Percentiles rank a stretch among this genome's conserved stretches.
These are phyloP conservation scores for Dichotomocladium elegans DNA, from an alignment of 371 early-diverging fungal species.

Conservation along the genomic window DNA sequence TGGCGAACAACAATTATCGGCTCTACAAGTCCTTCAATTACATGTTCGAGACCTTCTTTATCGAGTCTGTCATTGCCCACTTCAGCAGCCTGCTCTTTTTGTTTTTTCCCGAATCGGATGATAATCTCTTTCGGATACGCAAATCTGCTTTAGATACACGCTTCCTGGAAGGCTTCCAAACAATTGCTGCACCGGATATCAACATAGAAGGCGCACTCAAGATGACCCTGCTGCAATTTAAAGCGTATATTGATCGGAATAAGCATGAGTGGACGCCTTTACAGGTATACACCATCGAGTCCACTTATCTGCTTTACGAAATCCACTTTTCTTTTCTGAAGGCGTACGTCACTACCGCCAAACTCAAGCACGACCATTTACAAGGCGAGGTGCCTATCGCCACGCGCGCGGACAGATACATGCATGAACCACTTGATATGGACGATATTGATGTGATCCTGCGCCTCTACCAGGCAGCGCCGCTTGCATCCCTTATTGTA, in stretches of 20 bases:
- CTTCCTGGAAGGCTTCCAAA: too few relatives aligned
- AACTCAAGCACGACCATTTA: background rate
- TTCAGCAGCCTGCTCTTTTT: constrained; percentile 18
- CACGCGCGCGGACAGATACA: background rate
- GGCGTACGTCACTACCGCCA: background rate
- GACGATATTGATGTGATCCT: constrained; percentile 7
- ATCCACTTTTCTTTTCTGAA: constrained; percentile 22
- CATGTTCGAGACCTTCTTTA: constrained; percentile 31
- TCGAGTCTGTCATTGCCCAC: constrained; percentile 13
- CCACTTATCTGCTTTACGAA: constrained; percentile 15
- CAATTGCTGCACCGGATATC: background rate
- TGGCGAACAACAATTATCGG: constrained; percentile 18
- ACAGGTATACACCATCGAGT: constrained; percentile 22
- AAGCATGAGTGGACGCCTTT: constrained; percentile 29
- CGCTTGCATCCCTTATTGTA: background rate
- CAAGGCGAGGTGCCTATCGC: background rate
- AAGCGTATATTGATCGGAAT: constrained; percentile 40
- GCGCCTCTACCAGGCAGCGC: constrained; percentile 2
- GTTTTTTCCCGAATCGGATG: constrained; percentile 19
- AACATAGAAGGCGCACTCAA: constrained; percentile 7
- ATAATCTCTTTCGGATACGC: constrained; percentile 17
- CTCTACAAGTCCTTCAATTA: constrained; percentile 16
- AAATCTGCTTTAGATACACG: too few relatives aligned
- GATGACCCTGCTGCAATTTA: constrained; percentile 16
- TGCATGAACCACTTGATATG: background rate